Evolutionary conservation across 192 early-diverging fungal genomes (phyloP).

Genomic region (Mycoemilia scoparia): DNA sequence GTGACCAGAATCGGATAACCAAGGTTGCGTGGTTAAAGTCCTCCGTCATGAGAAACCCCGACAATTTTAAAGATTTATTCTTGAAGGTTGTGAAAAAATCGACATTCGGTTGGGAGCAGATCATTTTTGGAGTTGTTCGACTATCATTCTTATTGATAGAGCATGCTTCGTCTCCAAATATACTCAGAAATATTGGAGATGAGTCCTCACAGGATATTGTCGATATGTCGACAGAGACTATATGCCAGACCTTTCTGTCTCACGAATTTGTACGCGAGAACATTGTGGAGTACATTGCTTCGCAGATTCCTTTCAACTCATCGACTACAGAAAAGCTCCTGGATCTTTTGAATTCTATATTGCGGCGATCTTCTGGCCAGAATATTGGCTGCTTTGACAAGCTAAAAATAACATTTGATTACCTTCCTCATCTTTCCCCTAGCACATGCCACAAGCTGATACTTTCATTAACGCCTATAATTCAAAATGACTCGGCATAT

Average conservation of each 20-base stretch:
- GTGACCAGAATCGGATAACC: slow-evolving; percentile 6
- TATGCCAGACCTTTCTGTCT: slow-evolving; percentile 19
- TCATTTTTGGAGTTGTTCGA: slow-evolving; percentile 19
- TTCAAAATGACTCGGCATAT: slow-evolving; percentile 31
- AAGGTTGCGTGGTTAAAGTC: slow-evolving; percentile 5
- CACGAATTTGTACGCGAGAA: slow-evolving; percentile 50
- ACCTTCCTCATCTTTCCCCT: slow-evolving; percentile 35
- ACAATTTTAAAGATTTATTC: background rate
- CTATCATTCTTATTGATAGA: slow-evolving; percentile 14
- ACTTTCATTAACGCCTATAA: slow-evolving; percentile 31
- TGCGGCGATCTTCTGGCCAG: too few species aligned
- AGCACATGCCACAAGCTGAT: slow-evolving; percentile 34
- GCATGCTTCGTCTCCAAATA: background rate
- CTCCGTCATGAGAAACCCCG: background rate
- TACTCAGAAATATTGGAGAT: background rate
- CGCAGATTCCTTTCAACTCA: slow-evolving; percentile 33
- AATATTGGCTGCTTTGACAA: too few species aligned
- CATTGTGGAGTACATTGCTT: slow-evolving; percentile 49
- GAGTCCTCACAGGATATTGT: slow-evolving; percentile 6
- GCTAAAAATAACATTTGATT: too few species aligned
- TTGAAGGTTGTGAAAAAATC: slow-evolving; percentile 9
- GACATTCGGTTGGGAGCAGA: slow-evolving; percentile 27
- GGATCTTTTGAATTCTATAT: slow-evolving; percentile 25
- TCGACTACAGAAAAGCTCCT: slow-evolving; percentile 26
- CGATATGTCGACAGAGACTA: slow-evolving; percentile 4